phyloP scores from a whole-genome alignment of 768 basidiomycete species.

The Glaciozyma martinii region DNA sequence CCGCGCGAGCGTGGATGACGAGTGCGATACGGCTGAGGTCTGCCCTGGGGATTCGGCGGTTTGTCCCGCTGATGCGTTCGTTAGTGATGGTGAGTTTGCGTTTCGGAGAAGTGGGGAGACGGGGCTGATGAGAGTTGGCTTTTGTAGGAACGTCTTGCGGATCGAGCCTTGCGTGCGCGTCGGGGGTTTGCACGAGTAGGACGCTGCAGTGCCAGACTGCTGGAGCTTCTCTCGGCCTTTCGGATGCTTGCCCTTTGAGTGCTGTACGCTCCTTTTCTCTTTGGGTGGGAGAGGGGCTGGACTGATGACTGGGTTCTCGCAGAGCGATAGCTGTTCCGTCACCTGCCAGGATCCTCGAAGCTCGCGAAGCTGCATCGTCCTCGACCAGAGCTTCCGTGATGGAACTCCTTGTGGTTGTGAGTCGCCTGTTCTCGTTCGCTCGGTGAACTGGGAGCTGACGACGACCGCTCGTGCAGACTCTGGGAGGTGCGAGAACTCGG shows the following conservation, averaged over 20 bases:
- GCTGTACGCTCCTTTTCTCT: conserved; percentile 4
- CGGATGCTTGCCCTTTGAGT: conserved; percentile 53
- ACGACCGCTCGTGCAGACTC: conserved; percentile 45
- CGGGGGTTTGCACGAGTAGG: conserved; percentile 67
- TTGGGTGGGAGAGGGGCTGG: not conserved
- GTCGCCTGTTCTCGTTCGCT: conserved; percentile 34
- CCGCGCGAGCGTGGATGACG: conserved; percentile 55
- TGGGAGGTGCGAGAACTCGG: conserved; percentile 61
- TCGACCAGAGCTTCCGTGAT: conserved; percentile 64
- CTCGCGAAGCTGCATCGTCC: conserved; percentile 55
- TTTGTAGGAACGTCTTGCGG: conserved; percentile 59
- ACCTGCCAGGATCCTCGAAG: conserved; percentile 64
- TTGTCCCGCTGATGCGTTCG: conserved; percentile 59
- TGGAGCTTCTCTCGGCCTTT: conserved; percentile 62
- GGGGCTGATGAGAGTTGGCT: conserved; percentile 9
- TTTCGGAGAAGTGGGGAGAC: not conserved
- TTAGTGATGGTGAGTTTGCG: conserved; percentile 51
- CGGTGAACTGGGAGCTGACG: conserved; percentile 47
- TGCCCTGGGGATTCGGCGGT: conserved; percentile 65
- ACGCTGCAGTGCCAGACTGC: conserved; percentile 63
- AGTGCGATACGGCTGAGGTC: conserved; percentile 62
- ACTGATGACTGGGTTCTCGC: not conserved
- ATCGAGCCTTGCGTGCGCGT: conserved; percentile 57
- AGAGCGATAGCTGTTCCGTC: conserved; percentile 55
- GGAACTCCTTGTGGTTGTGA: conserved; percentile 76